Base-by-base conservation (phyloP, 495 filamentous ascomycete genomes). In the Beverwykella pulmonaria region DNA sequence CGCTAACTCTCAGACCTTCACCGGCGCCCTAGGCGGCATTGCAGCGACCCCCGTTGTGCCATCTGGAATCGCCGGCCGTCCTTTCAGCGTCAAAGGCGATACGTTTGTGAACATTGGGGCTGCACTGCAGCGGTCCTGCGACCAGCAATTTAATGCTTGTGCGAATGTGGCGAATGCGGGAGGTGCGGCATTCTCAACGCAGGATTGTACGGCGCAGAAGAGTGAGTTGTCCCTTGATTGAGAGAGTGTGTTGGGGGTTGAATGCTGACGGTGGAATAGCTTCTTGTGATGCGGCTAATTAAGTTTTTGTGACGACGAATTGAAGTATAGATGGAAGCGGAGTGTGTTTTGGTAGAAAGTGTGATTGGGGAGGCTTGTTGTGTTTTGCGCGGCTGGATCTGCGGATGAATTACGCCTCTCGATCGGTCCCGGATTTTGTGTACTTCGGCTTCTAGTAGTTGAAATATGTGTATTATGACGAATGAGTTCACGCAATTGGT, bases 71-170 rank as follows among this genome's bases (percentile, higher is more conserved):
- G 59, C 53, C 12, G 41, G 60, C 2, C 58, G 64, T 12, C 68
- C 63, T 1, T 71, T 71, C 25, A 14, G 19, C 10, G 68, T 71
- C 32, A 64, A 63, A 22, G 68, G 63, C 20, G 68, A 63, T 48
- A 71, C 68, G 12, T 71, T 71, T 46, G 68, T 71, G 19, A 70
- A 73, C 30, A 17, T 71, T 32, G 53, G 12, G 4, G 70, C 63
- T 53, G 71, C 71, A 14, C 34, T 63, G 15, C 63, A 68, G 60
- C 49, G 68, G 30, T 61, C 59, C 2, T 73, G 71, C 49, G 71
- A 73, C 53, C 61, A 63, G 64, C 71, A 73, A 34, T 69, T 61
- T 52, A 71, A 71, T 34, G 65, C 47, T n/a, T 73, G 71, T 44
- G 63, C 59, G 14, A 70, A 70, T 48, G 30, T 60, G 58, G 71